Evolutionary conservation across 805 yeast species (phyloP), one percentile per base, ranked within the genome.

Genomic region (Monosporozyma aquatica): DNA sequence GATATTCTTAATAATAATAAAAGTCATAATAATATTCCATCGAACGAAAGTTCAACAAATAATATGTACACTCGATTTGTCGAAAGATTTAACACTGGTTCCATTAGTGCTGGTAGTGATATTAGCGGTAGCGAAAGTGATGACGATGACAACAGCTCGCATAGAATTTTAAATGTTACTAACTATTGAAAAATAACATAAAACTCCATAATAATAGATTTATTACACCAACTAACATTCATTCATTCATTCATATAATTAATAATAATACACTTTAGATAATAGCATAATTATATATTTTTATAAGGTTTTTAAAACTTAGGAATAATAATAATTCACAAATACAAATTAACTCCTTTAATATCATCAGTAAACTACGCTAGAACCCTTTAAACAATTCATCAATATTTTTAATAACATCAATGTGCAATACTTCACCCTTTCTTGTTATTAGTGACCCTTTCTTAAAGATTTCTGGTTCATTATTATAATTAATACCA

Each of bases 401-500:
- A 43, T 68, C 70, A 6, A 68, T 55, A 15, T 52, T 37, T 42
- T 67, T 67, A 18, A 61, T 61, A 13, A 68, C 68, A 49, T 68
- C 71, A 30, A 66, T 51, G 46, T 68, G 72, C 24, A 62, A 40
- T 6, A 68, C 53, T 18, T 67, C 70, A 52, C 84, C 92, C 30
- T 68, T 65, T 18, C 72, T 87, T 35, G 76, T 72, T 9, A 68
- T 55, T 42, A 68, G 44, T 2, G 69, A 61, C 0, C 98, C 98
- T 65, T 90, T 92, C 48, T 82, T 84, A 65, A 66, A 92, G 47
- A 87, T 80, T 43, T 84, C 96, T 0, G 83, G 84, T 62, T 90
- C 97, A 49, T 85, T 77, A 58, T 92, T 92, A 64, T 92, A 92
- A 56, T 92, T 92, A 34, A 90, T 78, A 0, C 83, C 83, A 61